Base-by-base conservation (phyloP, 164 flowering plant species). In the Piper betle region DNA sequence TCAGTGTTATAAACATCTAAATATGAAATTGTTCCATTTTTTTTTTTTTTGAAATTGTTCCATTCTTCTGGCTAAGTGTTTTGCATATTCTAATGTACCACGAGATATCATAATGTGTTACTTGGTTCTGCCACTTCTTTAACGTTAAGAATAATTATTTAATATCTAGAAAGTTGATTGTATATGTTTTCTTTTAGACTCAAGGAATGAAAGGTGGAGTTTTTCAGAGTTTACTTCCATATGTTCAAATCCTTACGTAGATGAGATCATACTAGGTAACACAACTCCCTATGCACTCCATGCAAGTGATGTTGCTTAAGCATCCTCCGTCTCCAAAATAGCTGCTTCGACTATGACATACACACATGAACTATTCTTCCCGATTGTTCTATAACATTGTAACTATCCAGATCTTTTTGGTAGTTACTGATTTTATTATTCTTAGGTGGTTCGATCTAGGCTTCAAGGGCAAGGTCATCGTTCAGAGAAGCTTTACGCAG, bases 261-360 rank as follows among this genome's bases (percentile, higher is more conserved):
- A 17, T 58, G 18, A 53, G 41, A 50, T 65, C 59, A 48, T 79
- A 13, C 59, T 80, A 91, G 97, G 72, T 62, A 74, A 85, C 55
- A 85, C 84, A 13, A 75, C 89, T 48, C 75, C 71, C 66, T 93
- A 87, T 73, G 82, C 82, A 65, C 89, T 88, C 41, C 56, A 82
- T 78, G 93, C 97, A 60, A 71, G 77, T 59, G 88, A 88, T 76
- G 97, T 94, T 70, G 97, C 97, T 33, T 64, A 88, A 71, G 99
- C 99, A 55, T 94, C 99, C 8, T 90, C 97, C 37, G 76, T 94
- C 60, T 85, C 99, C 53, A 94, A 94, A 75, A 75, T 94, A 64
- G 79, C 84, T 75, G 97, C 97, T 40, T 91, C 99, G n/a, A 84
- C 95, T 55, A 69, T 94, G 79, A 94, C 97, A 10, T 94, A 94